Conservation (phyloP, 2,329 filamentous ascomycete species). For the Exophiala sp. region DNA sequence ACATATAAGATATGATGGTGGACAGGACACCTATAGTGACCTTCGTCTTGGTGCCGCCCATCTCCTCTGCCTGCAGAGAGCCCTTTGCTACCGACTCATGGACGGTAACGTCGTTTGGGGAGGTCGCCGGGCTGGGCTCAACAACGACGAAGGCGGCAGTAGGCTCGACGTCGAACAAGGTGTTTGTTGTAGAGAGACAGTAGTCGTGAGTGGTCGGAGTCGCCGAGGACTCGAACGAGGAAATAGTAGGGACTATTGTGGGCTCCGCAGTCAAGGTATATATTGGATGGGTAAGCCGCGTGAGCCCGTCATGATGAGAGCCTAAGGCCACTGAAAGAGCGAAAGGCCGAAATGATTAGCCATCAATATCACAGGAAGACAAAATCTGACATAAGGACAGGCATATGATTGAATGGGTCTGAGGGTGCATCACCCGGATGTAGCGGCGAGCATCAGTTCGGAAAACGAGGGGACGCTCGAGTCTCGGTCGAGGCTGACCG, state of each 20-base stretch:
- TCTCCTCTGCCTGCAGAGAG: slow-evolving; percentile 33
- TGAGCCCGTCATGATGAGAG: slow-evolving; percentile 16
- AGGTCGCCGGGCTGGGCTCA: slow-evolving; percentile 1
- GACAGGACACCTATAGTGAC: slow-evolving; percentile 40
- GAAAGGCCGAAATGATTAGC: slow-evolving; percentile 21
- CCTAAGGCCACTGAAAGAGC: slow-evolving; percentile 28
- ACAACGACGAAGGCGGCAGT: slow-evolving; percentile 7
- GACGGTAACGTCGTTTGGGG: neutral
- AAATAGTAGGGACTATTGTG: slow-evolving; percentile 5
- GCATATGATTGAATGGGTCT: slow-evolving; percentile 12
- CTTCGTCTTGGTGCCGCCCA: slow-evolving; percentile 38
- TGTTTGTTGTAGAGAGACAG: neutral
- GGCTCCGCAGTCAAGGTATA: slow-evolving; percentile 15
- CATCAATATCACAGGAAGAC: slow-evolving; percentile 12
- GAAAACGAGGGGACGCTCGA: neutral
- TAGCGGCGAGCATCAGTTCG: slow-evolving; percentile 13
- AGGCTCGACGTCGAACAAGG: neutral
- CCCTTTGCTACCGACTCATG: slow-evolving; percentile 17
- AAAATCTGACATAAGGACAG: slow-evolving; percentile 13
- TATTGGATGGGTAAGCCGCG: slow-evolving; percentile 20
- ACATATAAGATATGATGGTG: slow-evolving; percentile 42
- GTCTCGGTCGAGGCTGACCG: slow-evolving; percentile 3
- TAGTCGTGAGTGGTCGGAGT: slow-evolving; percentile 6
- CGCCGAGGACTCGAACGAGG: slow-evolving; percentile 3
- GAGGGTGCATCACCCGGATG: slow-evolving; percentile 14